Conservation (phyloP, 2,329 filamentous ascomycete species). For the Claviceps paspali region DNA sequence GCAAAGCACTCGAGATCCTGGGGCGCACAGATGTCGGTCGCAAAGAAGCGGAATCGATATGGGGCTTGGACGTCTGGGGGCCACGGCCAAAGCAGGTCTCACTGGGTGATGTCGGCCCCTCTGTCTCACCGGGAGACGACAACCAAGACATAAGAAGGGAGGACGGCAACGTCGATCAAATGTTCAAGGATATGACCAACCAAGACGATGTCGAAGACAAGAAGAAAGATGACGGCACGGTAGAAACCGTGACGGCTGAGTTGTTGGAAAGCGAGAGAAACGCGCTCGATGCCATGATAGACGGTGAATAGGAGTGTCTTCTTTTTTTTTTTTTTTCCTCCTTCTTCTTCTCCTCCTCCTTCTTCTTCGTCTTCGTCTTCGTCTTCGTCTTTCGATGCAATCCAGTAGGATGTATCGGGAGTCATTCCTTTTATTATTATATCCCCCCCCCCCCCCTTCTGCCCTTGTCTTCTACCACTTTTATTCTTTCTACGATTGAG, state of each 20-base stretch:
- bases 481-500: not conserved
- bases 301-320: conserved; percentile 20
- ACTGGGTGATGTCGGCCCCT: conserved; percentile 12
- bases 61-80: conserved; percentile 34
- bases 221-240: conserved; percentile 16
- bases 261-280: conserved; percentile 30
- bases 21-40: conserved; percentile 33
- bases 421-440: too few species aligned
- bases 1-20: conserved; percentile 37
- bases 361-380: too few species aligned
- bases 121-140: conserved; percentile 14
- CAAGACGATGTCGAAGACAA: conserved; percentile 31
- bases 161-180: conserved; percentile 35
- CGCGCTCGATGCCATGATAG: conserved; percentile 29
- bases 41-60: conserved; percentile 35
- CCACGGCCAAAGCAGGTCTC: conserved; percentile 12
- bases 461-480: not conserved
- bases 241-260: conserved; percentile 24
- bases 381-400: too few species aligned
- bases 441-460: too few species aligned
- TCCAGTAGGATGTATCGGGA: too few species aligned
- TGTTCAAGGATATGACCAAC: conserved; percentile 42
- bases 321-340: too few species aligned
- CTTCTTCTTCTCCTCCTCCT: too few species aligned
- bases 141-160: conserved; percentile 21